A percentile compares a stretch with the other conserved stretches of the same genome.
phyloP scores from a whole-genome alignment of 192 early-diverging fungal species.

The Coemansia sp. region DNA sequence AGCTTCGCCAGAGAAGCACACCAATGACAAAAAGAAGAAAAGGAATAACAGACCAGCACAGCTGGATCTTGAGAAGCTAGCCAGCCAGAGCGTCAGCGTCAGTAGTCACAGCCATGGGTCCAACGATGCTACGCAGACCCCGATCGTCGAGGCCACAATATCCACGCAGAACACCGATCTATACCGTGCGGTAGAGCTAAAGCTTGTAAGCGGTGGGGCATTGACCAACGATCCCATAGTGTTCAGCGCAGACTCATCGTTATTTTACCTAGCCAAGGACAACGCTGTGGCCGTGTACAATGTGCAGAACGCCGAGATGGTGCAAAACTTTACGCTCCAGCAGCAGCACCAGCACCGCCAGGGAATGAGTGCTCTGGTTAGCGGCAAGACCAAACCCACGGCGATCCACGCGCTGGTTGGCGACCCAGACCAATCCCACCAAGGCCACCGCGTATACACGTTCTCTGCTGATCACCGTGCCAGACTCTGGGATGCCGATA shows the following conservation, averaged over 20 bases:
- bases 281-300: slow-evolving; percentile 49
- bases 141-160: slow-evolving; percentile 26
- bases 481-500: slow-evolving; percentile 41
- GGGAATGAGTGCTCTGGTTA: not conserved
- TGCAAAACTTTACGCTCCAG: slow-evolving; percentile 40
- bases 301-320: slow-evolving; percentile 48
- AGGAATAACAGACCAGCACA: slow-evolving; percentile 16
- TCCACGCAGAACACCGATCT: slow-evolving; percentile 20
- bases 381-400: slow-evolving; percentile 10
- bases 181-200: slow-evolving; percentile 33
- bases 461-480: slow-evolving; percentile 36
- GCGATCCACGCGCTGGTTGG: slow-evolving; percentile 37
- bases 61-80: slow-evolving; percentile 11
- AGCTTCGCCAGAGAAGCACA: not conserved
- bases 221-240: slow-evolving; percentile 38
- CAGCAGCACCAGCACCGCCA: not conserved
- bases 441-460: slow-evolving; percentile 29
- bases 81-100: slow-evolving; percentile 8
- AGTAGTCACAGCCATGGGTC: not conserved
- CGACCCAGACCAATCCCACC: slow-evolving; percentile 1
- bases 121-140: slow-evolving; percentile 12
- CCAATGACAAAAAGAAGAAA: not conserved
- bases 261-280: slow-evolving; percentile 49
- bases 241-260: slow-evolving; percentile 50
- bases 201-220: slow-evolving; percentile 40